These are phyloP conservation scores for Hymenoscyphus linearis DNA, from an alignment of 2,329 filamentous ascomycete species.

Conservation along the genomic window DNA sequence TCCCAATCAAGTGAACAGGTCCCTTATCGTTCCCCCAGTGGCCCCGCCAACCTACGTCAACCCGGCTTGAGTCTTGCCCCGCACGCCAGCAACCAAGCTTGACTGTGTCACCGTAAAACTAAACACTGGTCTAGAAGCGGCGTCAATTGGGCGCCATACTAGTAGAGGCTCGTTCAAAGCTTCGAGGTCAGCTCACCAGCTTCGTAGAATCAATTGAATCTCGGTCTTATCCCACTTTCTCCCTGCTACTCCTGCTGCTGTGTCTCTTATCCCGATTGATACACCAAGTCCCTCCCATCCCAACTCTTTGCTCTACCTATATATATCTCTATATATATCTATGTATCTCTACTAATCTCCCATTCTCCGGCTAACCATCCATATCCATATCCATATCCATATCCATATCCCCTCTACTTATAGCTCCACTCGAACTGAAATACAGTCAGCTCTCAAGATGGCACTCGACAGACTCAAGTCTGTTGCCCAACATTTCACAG, in stretches of 20 bases:
- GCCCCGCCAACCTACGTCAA: too few relatives aligned
- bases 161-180: neutral
- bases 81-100: neutral
- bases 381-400: neutral
- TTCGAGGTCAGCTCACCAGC: too few relatives aligned
- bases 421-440: neutral
- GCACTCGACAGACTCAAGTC: slow-evolving; percentile 60
- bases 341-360: neutral
- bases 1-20: neutral
- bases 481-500: slow-evolving; percentile 56
- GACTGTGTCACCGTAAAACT: too few relatives aligned
- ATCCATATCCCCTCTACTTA: neutral
- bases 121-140: neutral
- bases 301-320: neutral
- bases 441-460: slow-evolving; percentile 36
- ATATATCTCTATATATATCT: too few relatives aligned
- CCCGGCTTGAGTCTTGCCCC: neutral
- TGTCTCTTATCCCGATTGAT: slow-evolving; percentile 7
- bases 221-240: slow-evolving; percentile 3
- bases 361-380: neutral
- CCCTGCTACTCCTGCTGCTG: neutral
- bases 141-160: neutral
- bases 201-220: slow-evolving; percentile 1
- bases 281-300: slow-evolving; percentile 4
- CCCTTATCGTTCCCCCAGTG: neutral